These are phyloP conservation scores for Wickerhamomyces sp. DNA, from an alignment of 1,139 yeast genomes.

Conservation along the genomic window DNA sequence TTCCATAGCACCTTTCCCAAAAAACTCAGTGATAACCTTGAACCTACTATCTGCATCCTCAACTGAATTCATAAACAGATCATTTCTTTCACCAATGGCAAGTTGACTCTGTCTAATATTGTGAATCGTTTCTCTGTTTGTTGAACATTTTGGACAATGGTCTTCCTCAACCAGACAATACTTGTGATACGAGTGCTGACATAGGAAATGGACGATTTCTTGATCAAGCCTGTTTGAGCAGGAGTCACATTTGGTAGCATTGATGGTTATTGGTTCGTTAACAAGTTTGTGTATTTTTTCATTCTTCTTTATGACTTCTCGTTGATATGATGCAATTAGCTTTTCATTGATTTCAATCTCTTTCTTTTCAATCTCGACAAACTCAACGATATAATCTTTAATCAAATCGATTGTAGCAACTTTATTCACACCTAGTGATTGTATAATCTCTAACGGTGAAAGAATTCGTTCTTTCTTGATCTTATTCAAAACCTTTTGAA, in stretches of 20 bases:
- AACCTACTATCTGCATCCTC: conserved; percentile 53
- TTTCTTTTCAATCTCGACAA: conserved; percentile 53
- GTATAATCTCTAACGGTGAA: conserved; percentile 74
- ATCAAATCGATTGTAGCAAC: conserved; percentile 72
- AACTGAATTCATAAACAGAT: conserved; percentile 56
- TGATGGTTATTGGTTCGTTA: conserved; percentile 55
- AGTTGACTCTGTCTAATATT: conserved; percentile 57
- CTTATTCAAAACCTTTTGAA: conserved; percentile 45
- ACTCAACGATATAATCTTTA: conserved; percentile 61
- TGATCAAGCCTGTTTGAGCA: conserved; percentile 69
- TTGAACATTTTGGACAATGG: conserved; percentile 70
- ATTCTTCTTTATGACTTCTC: conserved; percentile 57
- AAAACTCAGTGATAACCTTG: conserved; percentile 70
- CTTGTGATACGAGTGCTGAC: conserved; percentile 85
- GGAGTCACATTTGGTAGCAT: conserved; percentile 64
- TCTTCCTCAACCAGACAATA: conserved; percentile 58
- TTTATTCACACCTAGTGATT: conserved; percentile 57
- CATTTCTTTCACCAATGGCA: conserved; percentile 56
- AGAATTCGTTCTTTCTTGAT: conserved; percentile 51
- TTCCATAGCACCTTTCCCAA: conserved; percentile 86
- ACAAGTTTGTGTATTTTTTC: conserved; percentile 42
- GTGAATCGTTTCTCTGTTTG: conserved; percentile 61
- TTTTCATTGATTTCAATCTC: conserved; percentile 68
- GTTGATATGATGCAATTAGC: conserved; percentile 62
- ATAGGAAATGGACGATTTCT: conserved; percentile 81